Percentiles rank a stretch among this genome's conserved stretches.
Conservation (phyloP, 371 early-diverging fungal species). For the Rhizopus sp. region DNA sequence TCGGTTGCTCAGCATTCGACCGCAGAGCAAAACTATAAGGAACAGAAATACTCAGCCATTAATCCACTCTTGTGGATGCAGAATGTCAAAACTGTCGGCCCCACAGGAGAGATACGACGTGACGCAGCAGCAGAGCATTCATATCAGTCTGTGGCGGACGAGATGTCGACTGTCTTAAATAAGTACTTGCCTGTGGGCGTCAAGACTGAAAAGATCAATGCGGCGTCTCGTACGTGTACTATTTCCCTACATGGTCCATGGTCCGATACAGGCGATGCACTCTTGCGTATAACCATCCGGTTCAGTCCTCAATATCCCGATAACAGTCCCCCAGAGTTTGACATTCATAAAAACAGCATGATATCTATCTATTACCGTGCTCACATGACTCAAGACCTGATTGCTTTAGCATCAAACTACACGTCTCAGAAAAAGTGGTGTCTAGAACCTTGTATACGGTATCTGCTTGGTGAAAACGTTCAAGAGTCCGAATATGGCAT, state of each 20-base stretch:
- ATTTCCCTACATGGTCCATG: slow-evolving; percentile 71
- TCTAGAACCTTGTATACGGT: slow-evolving; percentile 69
- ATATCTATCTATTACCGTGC: slow-evolving; percentile 75
- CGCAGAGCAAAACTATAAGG: slow-evolving; percentile 35
- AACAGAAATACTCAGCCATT: slow-evolving; percentile 49
- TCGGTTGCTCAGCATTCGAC: slow-evolving; percentile 29
- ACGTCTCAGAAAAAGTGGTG: slow-evolving; percentile 66
- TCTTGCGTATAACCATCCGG: slow-evolving; percentile 67
- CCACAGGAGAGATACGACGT: slow-evolving; percentile 49
- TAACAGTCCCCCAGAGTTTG: slow-evolving; percentile 70
- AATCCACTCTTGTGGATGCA: slow-evolving; percentile 73
- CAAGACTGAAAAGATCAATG: slow-evolving; percentile 66
- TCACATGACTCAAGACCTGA: slow-evolving; percentile 62
- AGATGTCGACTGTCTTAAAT: slow-evolving; percentile 56
- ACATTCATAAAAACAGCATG: slow-evolving; percentile 81
- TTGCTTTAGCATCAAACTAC: slow-evolving; percentile 56
- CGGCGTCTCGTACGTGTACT: slow-evolving; percentile 67
- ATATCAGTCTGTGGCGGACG: slow-evolving; percentile 66
- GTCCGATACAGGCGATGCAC: slow-evolving; percentile 61
- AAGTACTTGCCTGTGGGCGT: slow-evolving; percentile 57
- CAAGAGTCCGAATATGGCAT: slow-evolving; percentile 40
- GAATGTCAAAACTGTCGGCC: slow-evolving; percentile 61
- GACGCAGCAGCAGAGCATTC: slow-evolving; percentile 45
- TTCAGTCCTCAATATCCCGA: slow-evolving; percentile 76
- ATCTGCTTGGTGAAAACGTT: slow-evolving; percentile 63